Conservation (phyloP, 495 filamentous ascomycete genomes). For the Parathielavia appendiculata region DNA sequence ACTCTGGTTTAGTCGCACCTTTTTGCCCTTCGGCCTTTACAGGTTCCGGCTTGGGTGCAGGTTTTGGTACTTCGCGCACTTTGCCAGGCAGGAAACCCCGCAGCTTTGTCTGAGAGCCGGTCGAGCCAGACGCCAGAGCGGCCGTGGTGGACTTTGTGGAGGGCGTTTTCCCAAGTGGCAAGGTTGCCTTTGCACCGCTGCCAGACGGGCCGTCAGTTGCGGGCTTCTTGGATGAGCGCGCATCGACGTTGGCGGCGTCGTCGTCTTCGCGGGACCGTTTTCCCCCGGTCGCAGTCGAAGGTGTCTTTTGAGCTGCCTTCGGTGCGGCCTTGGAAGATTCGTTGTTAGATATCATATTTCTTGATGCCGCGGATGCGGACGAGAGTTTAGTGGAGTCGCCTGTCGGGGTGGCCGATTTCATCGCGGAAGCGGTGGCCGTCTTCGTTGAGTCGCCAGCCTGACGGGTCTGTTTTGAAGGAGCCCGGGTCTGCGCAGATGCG, state of each 20-base stretch:
- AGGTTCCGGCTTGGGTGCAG: constrained; percentile 28
- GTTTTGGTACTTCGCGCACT: constrained; percentile 30
- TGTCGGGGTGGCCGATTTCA: constrained; percentile 10
- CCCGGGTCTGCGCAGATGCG: neutral
- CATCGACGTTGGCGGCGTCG: constrained; percentile 31
- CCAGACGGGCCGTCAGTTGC: constrained; percentile 28
- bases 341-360: constrained; percentile 1
- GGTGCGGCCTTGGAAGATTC: constrained; percentile 13
- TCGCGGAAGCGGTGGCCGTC: neutral
- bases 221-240: constrained; percentile 38
- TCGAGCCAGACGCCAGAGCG: constrained; percentile 19
- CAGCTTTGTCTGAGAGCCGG: constrained; percentile 19
- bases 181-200: constrained; percentile 8
- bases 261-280: constrained; percentile 40
- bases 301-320: constrained; percentile 6
- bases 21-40: constrained; percentile 23
- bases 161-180: no score
- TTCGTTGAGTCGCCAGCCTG: constrained; percentile 15
- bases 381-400: constrained; percentile 12
- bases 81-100: constrained; percentile 35
- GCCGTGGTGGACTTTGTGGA: constrained; percentile 27
- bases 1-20: constrained; percentile 25
- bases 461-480: constrained; percentile 9
- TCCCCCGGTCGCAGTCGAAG: constrained; percentile 4
- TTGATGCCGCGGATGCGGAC: neutral